Conservation (phyloP, 2,329 filamentous ascomycete species). For the Metarhizium robertsii region DNA sequence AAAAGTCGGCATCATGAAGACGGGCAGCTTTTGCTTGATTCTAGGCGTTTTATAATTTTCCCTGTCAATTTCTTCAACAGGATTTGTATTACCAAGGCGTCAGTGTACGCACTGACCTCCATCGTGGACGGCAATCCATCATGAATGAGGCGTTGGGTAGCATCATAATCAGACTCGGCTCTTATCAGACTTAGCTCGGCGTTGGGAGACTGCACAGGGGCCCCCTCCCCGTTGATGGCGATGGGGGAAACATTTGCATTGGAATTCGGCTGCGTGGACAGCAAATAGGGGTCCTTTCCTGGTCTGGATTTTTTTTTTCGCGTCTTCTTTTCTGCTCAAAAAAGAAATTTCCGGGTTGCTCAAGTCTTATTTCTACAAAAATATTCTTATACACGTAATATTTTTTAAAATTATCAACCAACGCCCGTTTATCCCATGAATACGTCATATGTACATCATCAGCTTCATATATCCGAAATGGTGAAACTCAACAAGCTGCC, state of each 20-base stretch:
- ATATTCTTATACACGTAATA: background rate
- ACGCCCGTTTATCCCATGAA: background rate
- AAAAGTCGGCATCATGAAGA: background rate
- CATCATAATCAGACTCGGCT: background rate
- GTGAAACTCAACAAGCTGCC: constrained; percentile 90
- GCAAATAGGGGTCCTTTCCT: background rate
- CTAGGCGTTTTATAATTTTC: background rate
- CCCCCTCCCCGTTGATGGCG: background rate
- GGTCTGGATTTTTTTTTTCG: background rate
- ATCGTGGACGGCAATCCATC: background rate
- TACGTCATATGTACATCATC: background rate
- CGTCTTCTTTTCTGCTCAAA: too few species aligned
- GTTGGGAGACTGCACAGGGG: constrained; percentile 1
- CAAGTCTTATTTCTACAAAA: background rate
- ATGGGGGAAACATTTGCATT: background rate
- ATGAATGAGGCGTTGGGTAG: constrained; percentile 1
- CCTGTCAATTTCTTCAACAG: background rate
- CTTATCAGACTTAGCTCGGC: background rate
- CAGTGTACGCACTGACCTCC: background rate
- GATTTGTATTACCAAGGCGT: background rate
- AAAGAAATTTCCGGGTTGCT: background rate
- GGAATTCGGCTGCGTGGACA: background rate
- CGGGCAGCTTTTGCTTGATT: background rate
- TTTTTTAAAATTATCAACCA: background rate
- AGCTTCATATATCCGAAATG: constrained; percentile 35